Conservation (phyloP, 805 yeast species). For the Wickerhamiella dianesei region DNA sequence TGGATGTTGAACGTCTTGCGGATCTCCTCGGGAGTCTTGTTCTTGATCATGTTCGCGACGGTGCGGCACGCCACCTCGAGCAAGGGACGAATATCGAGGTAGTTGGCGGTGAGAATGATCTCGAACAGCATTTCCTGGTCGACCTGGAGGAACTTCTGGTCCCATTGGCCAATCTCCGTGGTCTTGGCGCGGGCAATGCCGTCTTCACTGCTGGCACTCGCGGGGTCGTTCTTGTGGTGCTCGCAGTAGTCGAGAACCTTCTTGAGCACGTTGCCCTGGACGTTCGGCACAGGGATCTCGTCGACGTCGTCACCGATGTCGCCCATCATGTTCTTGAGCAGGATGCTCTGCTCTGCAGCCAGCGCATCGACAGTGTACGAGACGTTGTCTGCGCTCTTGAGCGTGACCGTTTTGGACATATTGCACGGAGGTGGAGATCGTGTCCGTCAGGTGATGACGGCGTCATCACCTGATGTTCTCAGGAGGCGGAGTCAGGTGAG, state of each 20-base stretch:
- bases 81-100: constrained; percentile 33
- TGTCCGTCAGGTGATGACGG: too few relatives aligned
- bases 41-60: constrained; percentile 36
- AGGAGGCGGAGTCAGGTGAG: neutral
- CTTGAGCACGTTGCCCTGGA: constrained; percentile 48
- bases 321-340: constrained; percentile 74
- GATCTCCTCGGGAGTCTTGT: constrained; percentile 34
- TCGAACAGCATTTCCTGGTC: constrained; percentile 52
- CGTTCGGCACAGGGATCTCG: constrained; percentile 78
- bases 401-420: constrained; percentile 8
- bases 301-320: constrained; percentile 56
- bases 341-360: constrained; percentile 75
- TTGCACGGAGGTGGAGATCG: neutral
- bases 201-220: constrained; percentile 49
- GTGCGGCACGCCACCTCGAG: constrained; percentile 37
- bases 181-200: constrained; percentile 52
- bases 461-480: neutral
- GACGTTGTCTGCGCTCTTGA: constrained; percentile 19
- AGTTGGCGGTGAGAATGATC: constrained; percentile 36
- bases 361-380: constrained; percentile 28
- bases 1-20: constrained; percentile 33
- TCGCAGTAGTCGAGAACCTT: constrained; percentile 95
- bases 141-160: constrained; percentile 80
- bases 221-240: constrained; percentile 64
- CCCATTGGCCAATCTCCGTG: constrained; percentile 95